Percentiles rank a stretch among this genome's conserved stretches.
Evolutionary conservation across 208 protist genomes (phyloP).

Genomic region (Leishmania arabica): DNA sequence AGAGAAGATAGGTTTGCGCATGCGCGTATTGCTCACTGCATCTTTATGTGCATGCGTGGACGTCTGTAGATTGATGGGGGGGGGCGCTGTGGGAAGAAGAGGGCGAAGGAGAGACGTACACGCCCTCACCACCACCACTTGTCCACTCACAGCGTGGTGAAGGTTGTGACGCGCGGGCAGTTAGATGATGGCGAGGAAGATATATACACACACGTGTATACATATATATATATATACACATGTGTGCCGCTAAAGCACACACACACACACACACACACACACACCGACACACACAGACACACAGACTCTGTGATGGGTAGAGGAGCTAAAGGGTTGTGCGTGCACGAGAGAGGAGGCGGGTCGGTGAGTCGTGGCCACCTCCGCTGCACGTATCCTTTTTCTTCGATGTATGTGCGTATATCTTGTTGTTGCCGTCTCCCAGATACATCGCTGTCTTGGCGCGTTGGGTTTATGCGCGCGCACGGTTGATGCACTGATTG

Average conservation of each 20-base stretch:
- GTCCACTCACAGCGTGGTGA: not conserved
- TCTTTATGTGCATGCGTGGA: not conserved
- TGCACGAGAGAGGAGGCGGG: not conserved
- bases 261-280: not conserved
- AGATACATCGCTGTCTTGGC: not conserved
- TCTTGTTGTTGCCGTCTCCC: not conserved
- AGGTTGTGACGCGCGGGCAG: not conserved
- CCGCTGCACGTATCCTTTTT: not conserved
- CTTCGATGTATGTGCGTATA: not conserved
- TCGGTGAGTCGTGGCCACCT: not conserved
- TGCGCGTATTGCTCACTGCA: not conserved
- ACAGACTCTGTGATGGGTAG: not conserved
- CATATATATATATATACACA: not conserved
- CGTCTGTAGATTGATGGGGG: not conserved
- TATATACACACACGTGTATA: not conserved
- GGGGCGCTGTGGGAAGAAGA: not conserved
- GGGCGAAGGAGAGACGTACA: not conserved
- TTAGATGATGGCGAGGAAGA: conserved; percentile 1
- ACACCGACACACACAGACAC: not conserved
- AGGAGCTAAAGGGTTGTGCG: not conserved
- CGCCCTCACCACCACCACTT: not conserved
- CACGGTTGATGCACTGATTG: not conserved
- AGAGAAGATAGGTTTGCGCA: not conserved
- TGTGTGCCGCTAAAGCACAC: not conserved
- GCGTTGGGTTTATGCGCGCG: not conserved